Percentiles rank a stretch among this genome's conserved stretches.
These are phyloP conservation scores for Metarhizium robertsii DNA, from an alignment of 2,329 filamentous ascomycete genomes.

Conservation along the genomic window DNA sequence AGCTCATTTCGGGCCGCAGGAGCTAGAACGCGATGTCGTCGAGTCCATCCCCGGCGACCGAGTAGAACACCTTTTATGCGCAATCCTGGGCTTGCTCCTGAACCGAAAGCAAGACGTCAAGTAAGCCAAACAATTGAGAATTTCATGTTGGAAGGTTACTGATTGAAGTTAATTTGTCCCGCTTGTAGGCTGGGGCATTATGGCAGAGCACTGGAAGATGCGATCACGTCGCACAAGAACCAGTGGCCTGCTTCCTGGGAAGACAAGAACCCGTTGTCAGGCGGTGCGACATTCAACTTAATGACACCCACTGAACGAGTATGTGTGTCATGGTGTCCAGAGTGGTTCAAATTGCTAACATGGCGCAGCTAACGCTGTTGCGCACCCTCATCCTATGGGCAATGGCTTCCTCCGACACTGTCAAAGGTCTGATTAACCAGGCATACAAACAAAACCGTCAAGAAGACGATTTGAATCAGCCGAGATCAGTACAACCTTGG, in stretches of 20 bases:
- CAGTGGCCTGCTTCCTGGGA: constrained; percentile 88
- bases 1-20: constrained; percentile 86
- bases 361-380: constrained; percentile 64
- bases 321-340: constrained; percentile 20
- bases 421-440: constrained; percentile 74
- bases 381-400: constrained; percentile 82
- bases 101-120: constrained; percentile 99
- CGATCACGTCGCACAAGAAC: constrained; percentile 69
- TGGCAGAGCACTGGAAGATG: constrained; percentile 86
- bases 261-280: constrained; percentile 71
- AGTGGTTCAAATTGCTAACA: constrained; percentile 5
- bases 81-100: constrained; percentile 74
- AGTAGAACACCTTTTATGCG: constrained; percentile 82
- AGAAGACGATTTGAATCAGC: constrained; percentile 71
- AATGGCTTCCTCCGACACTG: constrained; percentile 74
- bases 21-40: constrained; percentile 79
- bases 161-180: constrained; percentile 7
- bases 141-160: constrained; percentile 2
- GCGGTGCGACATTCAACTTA: constrained; percentile 68
- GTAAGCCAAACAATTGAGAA: constrained; percentile 44
- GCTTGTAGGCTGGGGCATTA: constrained; percentile 74
- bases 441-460: constrained; percentile 83
- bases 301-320: constrained; percentile 80
- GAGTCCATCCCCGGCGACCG: constrained; percentile 73
- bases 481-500: constrained; percentile 84